A percentile compares a stretch with the other conserved stretches of the same genome.
phyloP scores from a whole-genome alignment of 1,284 basidiomycete genomes.

The Trametes polyzona region DNA sequence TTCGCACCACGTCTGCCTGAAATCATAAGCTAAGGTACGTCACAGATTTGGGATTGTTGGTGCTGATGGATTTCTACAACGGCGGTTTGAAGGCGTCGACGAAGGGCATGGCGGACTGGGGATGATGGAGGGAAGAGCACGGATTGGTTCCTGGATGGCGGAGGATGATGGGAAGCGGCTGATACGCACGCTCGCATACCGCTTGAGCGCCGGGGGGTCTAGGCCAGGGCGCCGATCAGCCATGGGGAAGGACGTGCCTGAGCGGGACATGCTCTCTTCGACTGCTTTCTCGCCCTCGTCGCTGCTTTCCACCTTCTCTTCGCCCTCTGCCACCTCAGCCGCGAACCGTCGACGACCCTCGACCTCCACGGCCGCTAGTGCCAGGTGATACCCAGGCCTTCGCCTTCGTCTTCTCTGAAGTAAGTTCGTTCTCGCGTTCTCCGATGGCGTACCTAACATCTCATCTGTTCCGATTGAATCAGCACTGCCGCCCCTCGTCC shows the following conservation, averaged over 20 bases:
- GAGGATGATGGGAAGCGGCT: background rate
- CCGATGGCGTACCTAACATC: conserved; percentile 2
- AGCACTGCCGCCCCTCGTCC: conserved; percentile 16
- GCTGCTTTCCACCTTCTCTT: background rate
- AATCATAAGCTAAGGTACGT: background rate
- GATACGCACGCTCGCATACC: conserved; percentile 6
- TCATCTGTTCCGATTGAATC: conserved; percentile 19
- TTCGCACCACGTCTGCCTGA: too few relatives aligned
- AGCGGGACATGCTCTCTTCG: background rate
- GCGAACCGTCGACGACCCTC: background rate
- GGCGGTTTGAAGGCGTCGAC: too few relatives aligned
- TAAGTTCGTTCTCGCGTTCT: background rate
- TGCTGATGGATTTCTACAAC: background rate
- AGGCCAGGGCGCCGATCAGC: conserved; percentile 16
- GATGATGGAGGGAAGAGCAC: background rate
- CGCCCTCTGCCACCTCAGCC: conserved; percentile 12
- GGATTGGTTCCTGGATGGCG: background rate
- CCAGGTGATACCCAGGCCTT: background rate
- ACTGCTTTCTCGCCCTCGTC: background rate
- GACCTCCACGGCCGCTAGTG: background rate
- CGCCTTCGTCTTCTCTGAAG: background rate
- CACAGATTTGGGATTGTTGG: background rate
- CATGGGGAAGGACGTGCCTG: conserved; percentile 14
- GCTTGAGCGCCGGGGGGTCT: background rate
- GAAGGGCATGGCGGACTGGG: background rate